Evolutionary conservation across 495 filamentous ascomycete genomes (phyloP), one percentile per base, ranked within the genome.

Genomic region (Xylaria venustula): DNA sequence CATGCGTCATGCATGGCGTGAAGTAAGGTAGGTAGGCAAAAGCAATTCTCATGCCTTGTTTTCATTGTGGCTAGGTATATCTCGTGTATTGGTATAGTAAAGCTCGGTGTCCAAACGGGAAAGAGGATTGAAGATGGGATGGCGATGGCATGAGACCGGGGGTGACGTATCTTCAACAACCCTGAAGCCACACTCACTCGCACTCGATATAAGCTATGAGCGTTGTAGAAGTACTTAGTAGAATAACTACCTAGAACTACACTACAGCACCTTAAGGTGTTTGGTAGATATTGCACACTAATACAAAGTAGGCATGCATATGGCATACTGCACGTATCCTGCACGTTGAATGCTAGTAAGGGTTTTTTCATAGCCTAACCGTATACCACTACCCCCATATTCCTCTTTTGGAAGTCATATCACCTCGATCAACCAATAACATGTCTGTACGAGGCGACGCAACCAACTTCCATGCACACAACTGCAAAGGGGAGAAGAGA

Each of bases 101-200:
- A 32, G 22, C 6, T 42, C 14, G 51, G 32, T 11, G 2, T 2
- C 32, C 19, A 1, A 32, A 17, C 22, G 49, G 23, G 12, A 11
- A 34, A 2, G 7, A 6, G 28, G 17, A 17, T 42, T 9, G 37
- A 41, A 9, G 37, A 14, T n/a, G 37, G n/a, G n/a, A n/a, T n/a
- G n/a, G n/a, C n/a, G n/a, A n/a, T n/a, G n/a, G n/a, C n/a, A n/a
- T n/a, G n/a, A n/a, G n/a, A n/a, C n/a, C n/a, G n/a, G n/a, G 51
- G 20, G 36, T 54, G 51, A 54, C 51, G 51, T 42, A 42, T 36
- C 19, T 41, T 41, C 26, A 28, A 11, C 19, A 25, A 11, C 17
- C 22, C 36, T n/a, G n/a, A 41, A 54, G 51, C 51, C 51, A 54
- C 22, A 34, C 36, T 41, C 51, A 42, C 22, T 19, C 42, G 34